Evolutionary conservation across 805 yeast species (phyloP).

Genomic region (Pichia insulana): DNA sequence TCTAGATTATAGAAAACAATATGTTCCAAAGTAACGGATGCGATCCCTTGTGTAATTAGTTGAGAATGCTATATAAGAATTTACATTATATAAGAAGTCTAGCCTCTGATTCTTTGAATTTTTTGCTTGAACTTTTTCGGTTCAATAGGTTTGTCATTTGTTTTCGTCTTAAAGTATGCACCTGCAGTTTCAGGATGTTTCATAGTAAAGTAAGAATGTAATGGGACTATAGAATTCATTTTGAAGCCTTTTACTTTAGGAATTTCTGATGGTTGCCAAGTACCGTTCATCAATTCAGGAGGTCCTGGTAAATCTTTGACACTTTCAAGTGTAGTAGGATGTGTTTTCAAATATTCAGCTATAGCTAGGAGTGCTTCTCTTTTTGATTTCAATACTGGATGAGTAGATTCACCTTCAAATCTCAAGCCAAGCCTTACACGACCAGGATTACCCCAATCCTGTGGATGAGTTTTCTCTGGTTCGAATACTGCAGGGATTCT

Average conservation of each 20-base stretch:
- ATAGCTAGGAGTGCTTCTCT: constrained; percentile 56
- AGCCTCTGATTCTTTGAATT: constrained; percentile 49
- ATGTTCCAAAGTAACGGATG: constrained; percentile 29
- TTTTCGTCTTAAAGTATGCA: constrained; percentile 46
- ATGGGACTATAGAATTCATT: constrained; percentile 84
- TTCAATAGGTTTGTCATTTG: constrained; percentile 30
- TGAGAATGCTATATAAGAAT: constrained; percentile 4
- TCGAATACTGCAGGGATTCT: constrained; percentile 41
- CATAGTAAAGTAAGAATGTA: constrained; percentile 69
- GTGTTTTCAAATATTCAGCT: constrained; percentile 48
- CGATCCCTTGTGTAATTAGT: not conserved
- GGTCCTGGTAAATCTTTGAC: constrained; percentile 60
- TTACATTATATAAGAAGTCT: not conserved
- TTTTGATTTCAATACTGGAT: constrained; percentile 38
- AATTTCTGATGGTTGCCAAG: constrained; percentile 46
- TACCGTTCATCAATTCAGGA: constrained; percentile 43
- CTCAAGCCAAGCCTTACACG: constrained; percentile 71
- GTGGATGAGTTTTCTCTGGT: constrained; percentile 86
- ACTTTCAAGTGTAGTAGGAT: constrained; percentile 63
- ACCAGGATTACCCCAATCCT: constrained; percentile 97
- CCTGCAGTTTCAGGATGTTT: constrained; percentile 76
- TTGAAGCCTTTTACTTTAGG: constrained; percentile 81
- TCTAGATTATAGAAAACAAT: constrained; percentile 46
- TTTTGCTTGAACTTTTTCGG: constrained; percentile 36
- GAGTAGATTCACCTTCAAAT: constrained; percentile 34